Percentiles rank a stretch among this genome's conserved stretches.
phyloP scores from a whole-genome alignment of 2,329 filamentous ascomycete species.

The Botryosphaeria dothidea region DNA sequence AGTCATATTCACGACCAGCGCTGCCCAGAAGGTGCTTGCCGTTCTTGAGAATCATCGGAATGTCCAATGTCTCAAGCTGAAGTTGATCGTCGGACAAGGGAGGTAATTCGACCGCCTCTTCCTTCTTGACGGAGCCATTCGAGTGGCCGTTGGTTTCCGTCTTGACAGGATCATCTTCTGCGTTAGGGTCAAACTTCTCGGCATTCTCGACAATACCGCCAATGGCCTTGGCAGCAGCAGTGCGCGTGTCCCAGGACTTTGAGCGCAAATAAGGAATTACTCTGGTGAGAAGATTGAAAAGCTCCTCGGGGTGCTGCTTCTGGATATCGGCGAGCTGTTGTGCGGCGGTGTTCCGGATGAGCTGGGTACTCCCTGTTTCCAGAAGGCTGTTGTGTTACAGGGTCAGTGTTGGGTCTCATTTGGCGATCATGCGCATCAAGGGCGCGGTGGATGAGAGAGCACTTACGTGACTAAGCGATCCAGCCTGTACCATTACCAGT shows the following conservation, averaged over 20 bases:
- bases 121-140: constrained; percentile 43
- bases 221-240: constrained; percentile 88
- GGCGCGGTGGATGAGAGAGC: constrained; percentile 8
- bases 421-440: constrained; percentile 8
- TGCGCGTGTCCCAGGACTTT: constrained; percentile 96
- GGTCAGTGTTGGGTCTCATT: constrained; percentile 5
- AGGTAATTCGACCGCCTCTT: constrained; percentile 51
- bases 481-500: constrained; percentile 31
- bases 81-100: constrained; percentile 62
- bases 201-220: constrained; percentile 93
- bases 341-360: constrained; percentile 96
- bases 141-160: constrained; percentile 39
- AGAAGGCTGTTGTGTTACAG: constrained; percentile 65
- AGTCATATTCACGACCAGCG: constrained; percentile 80
- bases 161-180: constrained; percentile 53
- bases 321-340: constrained; percentile 97
- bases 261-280: constrained; percentile 95
- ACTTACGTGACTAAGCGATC: constrained; percentile 40
- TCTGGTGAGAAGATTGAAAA: constrained; percentile 90
- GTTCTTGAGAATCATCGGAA: constrained; percentile 76
- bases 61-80: constrained; percentile 72
- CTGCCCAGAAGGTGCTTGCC: constrained; percentile 83
- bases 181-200: constrained; percentile 83
- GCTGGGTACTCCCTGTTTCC: constrained; percentile 92
- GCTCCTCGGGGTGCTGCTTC: constrained; percentile 94